Evolutionary conservation across 768 basidiomycete genomes (phyloP), one percentile per base, ranked within the genome.

Genomic region (Inosperma sp.): DNA sequence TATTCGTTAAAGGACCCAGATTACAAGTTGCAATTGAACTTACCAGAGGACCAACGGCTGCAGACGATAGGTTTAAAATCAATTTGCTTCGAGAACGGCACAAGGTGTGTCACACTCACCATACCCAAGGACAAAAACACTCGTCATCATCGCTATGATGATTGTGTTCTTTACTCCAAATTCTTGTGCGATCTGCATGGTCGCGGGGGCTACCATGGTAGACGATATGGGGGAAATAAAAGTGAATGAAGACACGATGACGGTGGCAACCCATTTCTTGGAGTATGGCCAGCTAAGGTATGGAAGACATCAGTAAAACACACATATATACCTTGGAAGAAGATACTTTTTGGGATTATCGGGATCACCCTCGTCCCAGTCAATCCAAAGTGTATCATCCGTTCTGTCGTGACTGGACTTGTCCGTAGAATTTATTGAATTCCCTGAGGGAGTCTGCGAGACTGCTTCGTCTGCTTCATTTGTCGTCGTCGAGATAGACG

Each of bases 201-300:
- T 68, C 0, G 86, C 86, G 0, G 86, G 86, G 0, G 88, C 82
- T 1, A 88, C 69, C 81, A 87, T 87, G 4, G 85, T 79, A 4
- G 88, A 90, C 0, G 86, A 81, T 0, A 88, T 71, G 0, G 86
- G 83, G 6, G 72, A 73, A 29, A 86, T 83, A 60, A 86, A 83
- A 0, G 85, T 83, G 61, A 84, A 88, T 0, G 73, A 70, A 0
- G 85, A 85, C 0, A 86, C 79, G 23, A 85, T 72, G n/a, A 75
- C 55, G 0, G 82, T 84, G 0, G 79, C 80, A 0, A 72, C 76
- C 86, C 84, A 86, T 72, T 84, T 87, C 57, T 68, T 69, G 23
- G 61, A 69, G 47, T 70, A 75, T 3, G 71, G 60, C 84, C 85
- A 86, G 60, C 85, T 82, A 23, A 23, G 42, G 19, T 13, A 22